Percentiles rank a stretch among this genome's conserved stretches.
phyloP scores from a whole-genome alignment of 2,329 filamentous ascomycete species.

The Arthrobotrys musiformis region DNA sequence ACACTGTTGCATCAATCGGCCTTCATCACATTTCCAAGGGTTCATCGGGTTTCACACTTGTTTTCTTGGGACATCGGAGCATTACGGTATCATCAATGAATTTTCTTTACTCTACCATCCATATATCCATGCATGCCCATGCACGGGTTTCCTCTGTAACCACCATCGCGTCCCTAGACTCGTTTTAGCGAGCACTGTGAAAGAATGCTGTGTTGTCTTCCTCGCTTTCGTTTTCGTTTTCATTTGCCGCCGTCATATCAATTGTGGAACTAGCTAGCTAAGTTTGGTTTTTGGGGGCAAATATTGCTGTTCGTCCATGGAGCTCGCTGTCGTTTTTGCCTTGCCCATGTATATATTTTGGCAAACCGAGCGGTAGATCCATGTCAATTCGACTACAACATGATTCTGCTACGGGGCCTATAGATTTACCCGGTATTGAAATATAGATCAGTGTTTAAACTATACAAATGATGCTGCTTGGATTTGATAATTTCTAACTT shows the following conservation, averaged over 20 bases:
- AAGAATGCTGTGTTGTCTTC: not conserved
- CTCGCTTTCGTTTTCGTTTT: not conserved
- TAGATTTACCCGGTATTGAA: conserved; percentile 19
- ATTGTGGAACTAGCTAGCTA: not conserved
- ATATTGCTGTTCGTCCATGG: not conserved
- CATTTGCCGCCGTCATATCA: not conserved
- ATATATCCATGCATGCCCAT: conserved; percentile 1
- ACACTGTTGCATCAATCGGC: conserved; percentile 11
- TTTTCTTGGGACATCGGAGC: conserved; percentile 43
- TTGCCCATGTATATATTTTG: conserved; percentile 17
- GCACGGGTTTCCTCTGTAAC: not conserved
- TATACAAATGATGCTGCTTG: too few relatives aligned
- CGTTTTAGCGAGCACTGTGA: not conserved
- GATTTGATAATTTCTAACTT: too few relatives aligned
- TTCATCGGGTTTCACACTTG: conserved; percentile 4
- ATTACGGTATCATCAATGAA: conserved; percentile 29
- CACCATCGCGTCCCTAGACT: not conserved
- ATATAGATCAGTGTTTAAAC: not conserved
- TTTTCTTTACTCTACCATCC: conserved; percentile 5
- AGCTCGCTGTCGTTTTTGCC: not conserved
- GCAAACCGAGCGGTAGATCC: not conserved
- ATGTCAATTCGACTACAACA: not conserved
- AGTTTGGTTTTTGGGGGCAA: not conserved
- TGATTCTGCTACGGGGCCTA: not conserved
- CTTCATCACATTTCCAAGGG: conserved; percentile 5